Conservation (phyloP, 2,329 filamentous ascomycete species). For the Allantophomopsis lycopodina region DNA sequence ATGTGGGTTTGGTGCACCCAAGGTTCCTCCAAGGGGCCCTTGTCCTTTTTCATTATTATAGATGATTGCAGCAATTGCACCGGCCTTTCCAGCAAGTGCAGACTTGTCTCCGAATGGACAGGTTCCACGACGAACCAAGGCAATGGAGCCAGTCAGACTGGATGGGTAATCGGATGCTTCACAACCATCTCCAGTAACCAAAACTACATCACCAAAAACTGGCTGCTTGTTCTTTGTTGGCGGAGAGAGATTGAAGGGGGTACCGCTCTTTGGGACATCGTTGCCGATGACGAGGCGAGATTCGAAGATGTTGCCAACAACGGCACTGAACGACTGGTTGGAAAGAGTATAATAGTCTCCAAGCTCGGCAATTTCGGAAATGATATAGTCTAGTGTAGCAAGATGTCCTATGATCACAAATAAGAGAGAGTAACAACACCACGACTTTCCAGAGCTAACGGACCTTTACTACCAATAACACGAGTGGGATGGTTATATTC, state of each 20-base stretch:
- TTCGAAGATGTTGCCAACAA: slow-evolving; percentile 44
- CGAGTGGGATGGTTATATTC: slow-evolving; percentile 57
- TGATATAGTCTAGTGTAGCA: slow-evolving; percentile 51
- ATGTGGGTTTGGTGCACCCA: slow-evolving; percentile 43
- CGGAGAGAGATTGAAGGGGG: slow-evolving; percentile 52
- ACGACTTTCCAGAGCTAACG: slow-evolving; percentile 1
- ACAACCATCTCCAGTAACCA: slow-evolving; percentile 44
- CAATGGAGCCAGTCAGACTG: slow-evolving; percentile 46
- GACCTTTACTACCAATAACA: slow-evolving; percentile 55
- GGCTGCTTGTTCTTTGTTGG: slow-evolving; percentile 44
- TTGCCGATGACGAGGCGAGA: slow-evolving; percentile 41
- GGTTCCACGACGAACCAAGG: slow-evolving; percentile 53
- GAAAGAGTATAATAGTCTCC: slow-evolving; percentile 47
- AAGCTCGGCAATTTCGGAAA: slow-evolving; percentile 35
- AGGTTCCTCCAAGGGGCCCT: slow-evolving; percentile 50
- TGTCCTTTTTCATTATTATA: slow-evolving; percentile 49
- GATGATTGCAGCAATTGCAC: slow-evolving; percentile 57
- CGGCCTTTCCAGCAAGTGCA: slow-evolving; percentile 49
- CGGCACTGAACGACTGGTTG: slow-evolving; percentile 51
- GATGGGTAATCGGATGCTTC: slow-evolving; percentile 46
- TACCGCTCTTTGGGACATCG: slow-evolving; percentile 32
- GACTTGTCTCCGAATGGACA: slow-evolving; percentile 65
- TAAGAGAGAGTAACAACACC: slow-evolving; percentile 5
- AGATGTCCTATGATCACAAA: slow-evolving; percentile 33
- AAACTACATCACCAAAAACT: slow-evolving; percentile 44